Base-by-base conservation (phyloP, 805 yeast species). In the Teunomyces cretensis region DNA sequence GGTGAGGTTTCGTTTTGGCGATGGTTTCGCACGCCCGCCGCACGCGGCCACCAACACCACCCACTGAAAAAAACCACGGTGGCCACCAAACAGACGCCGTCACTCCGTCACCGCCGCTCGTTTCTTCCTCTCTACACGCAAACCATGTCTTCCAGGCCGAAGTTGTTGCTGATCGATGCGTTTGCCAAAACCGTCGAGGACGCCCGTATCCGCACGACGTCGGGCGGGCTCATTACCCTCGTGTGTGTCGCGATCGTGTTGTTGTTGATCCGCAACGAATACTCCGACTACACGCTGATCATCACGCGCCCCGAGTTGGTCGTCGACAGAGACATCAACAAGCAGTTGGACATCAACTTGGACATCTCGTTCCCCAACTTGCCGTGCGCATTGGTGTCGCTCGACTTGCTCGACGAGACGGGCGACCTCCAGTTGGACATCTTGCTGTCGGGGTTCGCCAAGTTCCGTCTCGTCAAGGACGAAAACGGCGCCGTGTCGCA, bases 151-250 rank as follows among this genome's bases (percentile, higher is more conserved):
- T 43, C 54, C 26, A 64, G 68, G 47, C 75, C 75, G 22, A 63
- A 53, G 49, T 65, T 83, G 51, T 61, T 87, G 40, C 80, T 84
- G 35, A 70, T 87, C 47, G 98, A 91, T 65, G 96, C 92, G n/a
- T 91, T 92, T 61, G 79, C 96, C 24, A 92, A 91, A 67, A 88
- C 97, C 4, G 91, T 88, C 30, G 98, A 92, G 59, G 99, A 94
- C 63, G 95, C 96, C 7, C 79, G 88, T 41, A 80, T 94, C 49
- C 82, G 86, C 50, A 94, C 99, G 3, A 77, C 92, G 4, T 76
- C 92, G 7, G 99, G 99, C 43, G 99, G 97, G 2, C 56, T 89
- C 22, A 87, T 94, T 57, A 89, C 98, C 2, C 57, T 94, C 33
- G 68, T 80, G 2, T 86, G 97, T 57, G 57, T 81, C 2, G 41